Percentiles rank a stretch among this genome's conserved stretches.
phyloP scores from a whole-genome alignment of 345 rosid species.

The Linum lewisii region DNA sequence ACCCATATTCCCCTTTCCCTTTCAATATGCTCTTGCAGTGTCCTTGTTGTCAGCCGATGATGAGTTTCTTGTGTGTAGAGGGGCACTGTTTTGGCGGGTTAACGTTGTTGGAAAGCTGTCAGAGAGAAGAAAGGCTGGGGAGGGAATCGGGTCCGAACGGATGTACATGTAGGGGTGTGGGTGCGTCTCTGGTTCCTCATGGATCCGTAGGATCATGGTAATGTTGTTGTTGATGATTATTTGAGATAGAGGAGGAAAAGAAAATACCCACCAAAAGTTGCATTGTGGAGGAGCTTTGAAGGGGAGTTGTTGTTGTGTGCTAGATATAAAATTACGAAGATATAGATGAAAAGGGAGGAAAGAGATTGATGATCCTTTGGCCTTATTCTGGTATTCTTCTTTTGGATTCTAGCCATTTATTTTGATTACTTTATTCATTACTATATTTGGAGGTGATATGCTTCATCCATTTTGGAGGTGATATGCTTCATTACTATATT shows the following conservation, averaged over 20 bases:
- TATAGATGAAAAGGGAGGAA: too few relatives aligned
- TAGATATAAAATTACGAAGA: conserved; percentile 41
- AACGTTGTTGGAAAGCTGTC: too few relatives aligned
- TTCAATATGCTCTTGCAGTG: neutral
- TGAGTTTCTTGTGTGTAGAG: neutral
- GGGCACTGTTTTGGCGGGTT: neutral
- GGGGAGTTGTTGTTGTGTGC: too few relatives aligned
- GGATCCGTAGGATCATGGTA: conserved; percentile 23
- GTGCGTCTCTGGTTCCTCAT: too few relatives aligned
- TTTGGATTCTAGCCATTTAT: conserved; percentile 17
- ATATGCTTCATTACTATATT: too few relatives aligned
- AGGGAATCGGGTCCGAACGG: conserved; percentile 7
- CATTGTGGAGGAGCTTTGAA: too few relatives aligned
- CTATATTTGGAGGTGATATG: conserved; percentile 13
- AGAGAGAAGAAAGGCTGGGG: too few relatives aligned
- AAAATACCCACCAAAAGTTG: conserved; percentile 57
- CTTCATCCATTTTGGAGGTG: conserved; percentile 22
- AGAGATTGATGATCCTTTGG: conserved; percentile 29
- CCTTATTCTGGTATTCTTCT: conserved; percentile 12
- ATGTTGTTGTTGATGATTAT: too few relatives aligned
- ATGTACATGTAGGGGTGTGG: too few relatives aligned
- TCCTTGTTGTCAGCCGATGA: neutral
- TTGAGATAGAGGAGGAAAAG: conserved; percentile 13
- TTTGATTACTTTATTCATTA: conserved; percentile 4
- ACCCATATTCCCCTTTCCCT: conserved; percentile 2